These are phyloP conservation scores for Exophiala sp. DNA, from an alignment of 2,329 filamentous ascomycete genomes.

Conservation along the genomic window DNA sequence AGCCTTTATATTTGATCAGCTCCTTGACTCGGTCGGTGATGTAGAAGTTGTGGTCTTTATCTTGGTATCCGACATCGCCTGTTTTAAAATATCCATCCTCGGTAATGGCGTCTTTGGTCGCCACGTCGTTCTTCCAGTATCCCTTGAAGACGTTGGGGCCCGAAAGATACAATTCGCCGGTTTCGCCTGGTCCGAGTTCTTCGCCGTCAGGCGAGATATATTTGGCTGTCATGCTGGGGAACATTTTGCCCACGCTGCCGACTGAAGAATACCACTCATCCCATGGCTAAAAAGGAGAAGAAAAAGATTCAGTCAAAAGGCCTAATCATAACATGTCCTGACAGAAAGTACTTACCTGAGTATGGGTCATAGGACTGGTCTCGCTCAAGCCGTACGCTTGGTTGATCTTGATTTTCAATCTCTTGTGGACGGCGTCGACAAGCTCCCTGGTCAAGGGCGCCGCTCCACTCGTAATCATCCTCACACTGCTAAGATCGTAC, in stretches of 20 bases:
- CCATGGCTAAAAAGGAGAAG: conserved; percentile 63
- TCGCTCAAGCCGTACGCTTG: conserved; percentile 90
- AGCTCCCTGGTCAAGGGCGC: conserved; percentile 78
- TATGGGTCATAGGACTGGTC: conserved; percentile 72
- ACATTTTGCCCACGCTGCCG: conserved; percentile 70
- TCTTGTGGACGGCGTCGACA: conserved; percentile 66
- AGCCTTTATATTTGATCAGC: conserved; percentile 47
- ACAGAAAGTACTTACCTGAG: conserved; percentile 45
- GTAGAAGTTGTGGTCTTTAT: conserved; percentile 71
- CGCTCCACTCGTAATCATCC: conserved; percentile 81
- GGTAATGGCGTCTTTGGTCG: conserved; percentile 49
- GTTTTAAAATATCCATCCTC: conserved; percentile 82
- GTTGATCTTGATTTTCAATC: conserved; percentile 74
- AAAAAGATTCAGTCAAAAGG: no score
- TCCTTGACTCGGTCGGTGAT: conserved; percentile 80
- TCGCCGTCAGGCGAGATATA: conserved; percentile 59
- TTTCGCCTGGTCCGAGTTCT: conserved; percentile 58
- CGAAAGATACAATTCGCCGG: conserved; percentile 62
- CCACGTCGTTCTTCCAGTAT: conserved; percentile 55
- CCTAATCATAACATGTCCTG: conserved; percentile 49
- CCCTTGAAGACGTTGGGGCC: conserved; percentile 61
- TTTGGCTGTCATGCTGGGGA: conserved; percentile 75
- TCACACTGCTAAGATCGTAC: conserved; percentile 72
- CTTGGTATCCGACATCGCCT: conserved; percentile 76
- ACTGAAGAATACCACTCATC: conserved; percentile 71